These are phyloP conservation scores for Odontarrhena argentea DNA, from an alignment of 345 rosid species.

Conservation along the genomic window DNA sequence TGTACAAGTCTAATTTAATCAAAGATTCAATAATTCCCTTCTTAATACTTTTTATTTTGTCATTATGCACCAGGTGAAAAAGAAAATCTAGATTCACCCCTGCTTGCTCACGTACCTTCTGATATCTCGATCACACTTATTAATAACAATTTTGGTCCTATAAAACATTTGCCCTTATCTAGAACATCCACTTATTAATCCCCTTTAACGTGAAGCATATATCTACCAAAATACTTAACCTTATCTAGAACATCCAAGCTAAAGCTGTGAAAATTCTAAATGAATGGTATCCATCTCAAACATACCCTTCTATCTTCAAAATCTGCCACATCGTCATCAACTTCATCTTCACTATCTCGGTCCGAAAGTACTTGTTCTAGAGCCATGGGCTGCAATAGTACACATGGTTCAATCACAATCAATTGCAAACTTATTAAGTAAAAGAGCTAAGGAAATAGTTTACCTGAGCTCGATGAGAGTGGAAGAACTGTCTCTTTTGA, in stretches of 20 bases:
- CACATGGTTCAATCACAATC: conserved; percentile 21
- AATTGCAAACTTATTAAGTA: conserved; percentile 11
- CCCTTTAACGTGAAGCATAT: conserved; percentile 1
- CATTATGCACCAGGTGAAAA: too few species aligned
- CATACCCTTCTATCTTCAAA: conserved; percentile 97
- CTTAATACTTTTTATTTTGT: too few species aligned
- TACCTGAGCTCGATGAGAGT: conserved; percentile 99
- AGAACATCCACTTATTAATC: too few species aligned
- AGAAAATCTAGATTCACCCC: too few species aligned
- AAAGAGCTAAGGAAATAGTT: conserved; percentile 13
- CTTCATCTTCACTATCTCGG: conserved; percentile 98
- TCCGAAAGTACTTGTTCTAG: conserved; percentile 89
- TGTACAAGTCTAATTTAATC: too few species aligned
- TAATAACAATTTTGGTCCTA: conserved; percentile 15
- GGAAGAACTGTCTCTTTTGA: conserved; percentile 91
- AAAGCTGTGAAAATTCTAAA: background rate
- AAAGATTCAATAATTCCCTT: too few species aligned
- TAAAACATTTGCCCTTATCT: background rate
- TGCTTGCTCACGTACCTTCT: conserved; percentile 18
- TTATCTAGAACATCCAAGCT: conserved; percentile 18
- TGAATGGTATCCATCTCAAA: background rate
- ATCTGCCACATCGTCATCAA: conserved; percentile 99
- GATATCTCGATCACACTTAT: conserved; percentile 9
- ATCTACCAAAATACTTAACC: conserved; percentile 29
- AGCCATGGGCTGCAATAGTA: conserved; percentile 78